These are phyloP conservation scores for Microbotryomycetes sp. DNA, from an alignment of 1,284 basidiomycete genomes.

Conservation along the genomic window DNA sequence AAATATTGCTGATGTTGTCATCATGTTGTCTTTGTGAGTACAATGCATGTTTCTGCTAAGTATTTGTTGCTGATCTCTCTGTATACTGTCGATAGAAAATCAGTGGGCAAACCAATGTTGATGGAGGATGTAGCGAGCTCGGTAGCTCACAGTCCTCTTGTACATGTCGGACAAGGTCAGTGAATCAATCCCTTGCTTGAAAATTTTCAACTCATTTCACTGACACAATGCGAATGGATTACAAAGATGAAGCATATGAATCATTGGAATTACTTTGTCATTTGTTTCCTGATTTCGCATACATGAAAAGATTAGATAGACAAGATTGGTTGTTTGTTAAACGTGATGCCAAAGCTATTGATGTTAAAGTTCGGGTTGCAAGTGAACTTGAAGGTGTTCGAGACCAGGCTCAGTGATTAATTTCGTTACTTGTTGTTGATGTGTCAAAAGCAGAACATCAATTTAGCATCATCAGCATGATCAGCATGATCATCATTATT, in stretches of 20 bases:
- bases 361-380: constrained; percentile 21
- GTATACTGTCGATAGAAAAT: neutral
- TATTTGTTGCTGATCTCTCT: neutral
- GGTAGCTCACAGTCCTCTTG: constrained; percentile 22
- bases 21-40: constrained; percentile 14
- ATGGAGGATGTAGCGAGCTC: constrained; percentile 27
- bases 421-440: no score
- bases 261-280: constrained; percentile 20
- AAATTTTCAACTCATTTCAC: neutral
- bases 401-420: no score
- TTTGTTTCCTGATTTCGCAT: constrained; percentile 24
- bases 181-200: neutral
- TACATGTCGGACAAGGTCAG: constrained; percentile 23
- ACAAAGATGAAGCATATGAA: constrained; percentile 24
- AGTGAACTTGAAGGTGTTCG: constrained; percentile 5
- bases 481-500: no score
- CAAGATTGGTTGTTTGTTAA: constrained; percentile 22
- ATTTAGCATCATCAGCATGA: no score
- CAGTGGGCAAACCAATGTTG: constrained; percentile 1
- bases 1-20: constrained; percentile 28
- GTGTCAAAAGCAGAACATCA: no score
- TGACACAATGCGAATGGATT: constrained; percentile 23
- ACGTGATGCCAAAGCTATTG: constrained; percentile 6
- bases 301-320: constrained; percentile 16
- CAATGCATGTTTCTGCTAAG: neutral